A percentile compares a stretch with the other conserved stretches of the same genome.
phyloP scores from a whole-genome alignment of 2,329 filamentous ascomycete genomes.

The Chaetomiaceae sp. region DNA sequence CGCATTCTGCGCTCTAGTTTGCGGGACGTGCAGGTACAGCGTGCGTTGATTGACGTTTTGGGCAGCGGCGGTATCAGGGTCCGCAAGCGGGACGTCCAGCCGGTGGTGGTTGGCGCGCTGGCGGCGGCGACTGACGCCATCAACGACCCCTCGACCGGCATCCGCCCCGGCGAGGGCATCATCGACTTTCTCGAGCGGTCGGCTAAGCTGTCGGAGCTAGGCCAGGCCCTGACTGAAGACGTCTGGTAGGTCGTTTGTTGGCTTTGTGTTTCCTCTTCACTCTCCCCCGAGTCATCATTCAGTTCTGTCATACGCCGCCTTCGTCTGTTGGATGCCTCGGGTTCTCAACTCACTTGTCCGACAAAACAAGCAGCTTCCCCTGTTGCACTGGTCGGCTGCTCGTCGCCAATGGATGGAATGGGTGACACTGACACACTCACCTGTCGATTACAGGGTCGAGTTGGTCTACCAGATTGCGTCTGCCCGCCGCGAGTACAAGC shows the following conservation, averaged over 20 bases:
- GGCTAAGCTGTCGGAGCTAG: neutral
- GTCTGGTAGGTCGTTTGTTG: conserved; percentile 2
- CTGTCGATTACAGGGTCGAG: conserved; percentile 7
- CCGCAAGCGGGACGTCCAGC: neutral
- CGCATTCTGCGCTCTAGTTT: neutral
- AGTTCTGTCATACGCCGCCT: too few relatives aligned
- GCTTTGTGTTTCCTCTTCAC: neutral
- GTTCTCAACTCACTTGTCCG: too few relatives aligned
- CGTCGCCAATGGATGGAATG: too few relatives aligned
- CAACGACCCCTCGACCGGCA: neutral
- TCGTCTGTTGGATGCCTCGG: too few relatives aligned
- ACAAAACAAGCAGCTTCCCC: too few relatives aligned
- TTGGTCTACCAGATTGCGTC: conserved; percentile 1
- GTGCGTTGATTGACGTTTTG: neutral
- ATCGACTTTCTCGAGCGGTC: conserved; percentile 1
- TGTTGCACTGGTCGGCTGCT: too few relatives aligned
- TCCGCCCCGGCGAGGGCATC: conserved; percentile 3
- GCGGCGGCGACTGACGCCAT: neutral
- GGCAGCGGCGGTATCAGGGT: neutral
- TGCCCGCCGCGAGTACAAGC: conserved; percentile 1
- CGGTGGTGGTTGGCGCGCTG: neutral
- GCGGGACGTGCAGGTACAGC: neutral
- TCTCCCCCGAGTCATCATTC: too few relatives aligned
- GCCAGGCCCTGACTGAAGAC: neutral
- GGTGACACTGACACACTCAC: too few relatives aligned